phyloP scores from a whole-genome alignment of 352 stramenopile genomes.

The Blastocystis sp. region DNA sequence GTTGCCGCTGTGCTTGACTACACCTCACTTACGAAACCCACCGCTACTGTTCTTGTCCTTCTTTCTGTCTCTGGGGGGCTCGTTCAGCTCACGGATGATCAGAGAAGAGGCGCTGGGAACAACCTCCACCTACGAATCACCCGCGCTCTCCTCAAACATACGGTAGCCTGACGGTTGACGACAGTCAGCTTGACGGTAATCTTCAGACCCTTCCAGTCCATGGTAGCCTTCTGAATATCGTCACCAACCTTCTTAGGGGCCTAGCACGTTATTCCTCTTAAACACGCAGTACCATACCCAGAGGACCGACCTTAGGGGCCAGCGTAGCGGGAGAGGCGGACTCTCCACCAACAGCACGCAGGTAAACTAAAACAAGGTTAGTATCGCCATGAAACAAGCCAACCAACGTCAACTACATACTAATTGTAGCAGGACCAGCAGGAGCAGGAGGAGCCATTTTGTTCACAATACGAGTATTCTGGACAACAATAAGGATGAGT shows the following conservation, averaged over 20 bases:
- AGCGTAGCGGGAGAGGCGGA: conserved; percentile 90
- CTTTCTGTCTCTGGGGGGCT: conserved; percentile 94
- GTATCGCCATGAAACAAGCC: conserved; percentile 19
- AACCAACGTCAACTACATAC: conserved; percentile 8
- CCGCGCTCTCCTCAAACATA: conserved; percentile 49
- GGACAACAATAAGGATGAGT: not conserved
- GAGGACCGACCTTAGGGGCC: conserved; percentile 96
- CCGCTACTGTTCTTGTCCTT: conserved; percentile 68
- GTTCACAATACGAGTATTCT: not conserved
- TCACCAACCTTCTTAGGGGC: conserved; percentile 99
- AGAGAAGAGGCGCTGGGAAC: conserved; percentile 93
- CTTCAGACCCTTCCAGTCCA: conserved; percentile 98
- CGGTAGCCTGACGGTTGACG: conserved; percentile 84
- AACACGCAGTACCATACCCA: conserved; percentile 77
- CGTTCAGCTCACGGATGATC: conserved; percentile 98
- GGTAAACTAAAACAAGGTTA: conserved; percentile 78
- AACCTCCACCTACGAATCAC: conserved; percentile 67
- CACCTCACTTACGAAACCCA: conserved; percentile 59
- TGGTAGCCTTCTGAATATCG: conserved; percentile 98
- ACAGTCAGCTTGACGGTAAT: conserved; percentile 99
- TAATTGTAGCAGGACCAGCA: conserved; percentile 55
- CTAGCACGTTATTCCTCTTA: not conserved
- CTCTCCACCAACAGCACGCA: conserved; percentile 96
- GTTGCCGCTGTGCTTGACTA: conserved; percentile 97
- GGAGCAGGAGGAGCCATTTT: conserved; percentile 56